Evolutionary conservation across 352 stramenopile species (phyloP).

Genomic region (Phytopythium ostracodes): DNA sequence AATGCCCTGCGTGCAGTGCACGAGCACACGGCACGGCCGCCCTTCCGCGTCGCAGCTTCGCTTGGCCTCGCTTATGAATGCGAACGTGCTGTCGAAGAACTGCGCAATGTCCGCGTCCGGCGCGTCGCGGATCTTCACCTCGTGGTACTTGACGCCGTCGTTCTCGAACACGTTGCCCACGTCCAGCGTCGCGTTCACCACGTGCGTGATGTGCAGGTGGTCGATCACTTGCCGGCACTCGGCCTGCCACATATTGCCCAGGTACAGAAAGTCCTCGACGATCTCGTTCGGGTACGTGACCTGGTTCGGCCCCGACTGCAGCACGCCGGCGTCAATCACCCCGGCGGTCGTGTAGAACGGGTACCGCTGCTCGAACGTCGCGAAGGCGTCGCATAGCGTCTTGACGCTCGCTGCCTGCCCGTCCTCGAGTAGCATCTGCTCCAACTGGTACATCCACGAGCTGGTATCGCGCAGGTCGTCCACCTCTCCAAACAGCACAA

Average conservation of each 20-base stretch:
- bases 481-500: conserved; percentile 46
- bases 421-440: conserved; percentile 43
- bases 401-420: conserved; percentile 40
- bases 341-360: conserved; percentile 58
- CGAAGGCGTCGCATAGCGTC: conserved; percentile 34
- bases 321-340: conserved; percentile 15
- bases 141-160: conserved; percentile 49
- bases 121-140: conserved; percentile 53
- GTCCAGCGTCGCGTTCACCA: conserved; percentile 61
- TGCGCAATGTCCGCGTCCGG: conserved; percentile 35
- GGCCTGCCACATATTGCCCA: conserved; percentile 77
- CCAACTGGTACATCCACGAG: conserved; percentile 38
- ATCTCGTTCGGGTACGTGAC: conserved; percentile 76
- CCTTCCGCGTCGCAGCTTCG: conserved; percentile 10
- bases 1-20: conserved; percentile 73
- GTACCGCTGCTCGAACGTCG: conserved; percentile 39
- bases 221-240: conserved; percentile 42
- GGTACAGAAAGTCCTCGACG: conserved; percentile 52
- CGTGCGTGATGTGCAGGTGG: conserved; percentile 66
- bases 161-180: conserved; percentile 50
- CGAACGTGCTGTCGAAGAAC: conserved; percentile 42
- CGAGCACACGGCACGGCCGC: conserved; percentile 38
- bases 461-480: conserved; percentile 17
- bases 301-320: conserved; percentile 27
- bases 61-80: conserved; percentile 39